phyloP scores from a whole-genome alignment of 108 stramenopile genomes.

The Aurantiochytrium sp. region DNA sequence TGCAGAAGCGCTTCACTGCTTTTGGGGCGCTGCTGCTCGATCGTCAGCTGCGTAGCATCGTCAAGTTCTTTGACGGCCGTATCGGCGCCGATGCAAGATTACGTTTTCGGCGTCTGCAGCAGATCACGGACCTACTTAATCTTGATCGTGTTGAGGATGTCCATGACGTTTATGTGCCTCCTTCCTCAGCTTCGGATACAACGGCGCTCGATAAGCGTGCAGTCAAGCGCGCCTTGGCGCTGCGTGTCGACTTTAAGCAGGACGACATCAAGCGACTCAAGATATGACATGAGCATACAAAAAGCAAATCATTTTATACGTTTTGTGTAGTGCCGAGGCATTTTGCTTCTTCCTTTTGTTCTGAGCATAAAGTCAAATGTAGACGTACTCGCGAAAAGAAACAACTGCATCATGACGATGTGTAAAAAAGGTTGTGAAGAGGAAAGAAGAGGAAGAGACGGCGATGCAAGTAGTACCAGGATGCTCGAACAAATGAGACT shows the following conservation, averaged over 20 bases:
- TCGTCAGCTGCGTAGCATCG: neutral
- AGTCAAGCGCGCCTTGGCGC: conserved; percentile 13
- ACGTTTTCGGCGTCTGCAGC: neutral
- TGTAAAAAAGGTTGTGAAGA: no score
- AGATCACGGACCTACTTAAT: neutral
- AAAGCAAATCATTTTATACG: no score
- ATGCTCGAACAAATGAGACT: no score
- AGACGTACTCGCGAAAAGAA: no score
- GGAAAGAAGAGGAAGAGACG: no score
- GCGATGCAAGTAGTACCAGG: no score
- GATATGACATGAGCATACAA: neutral
- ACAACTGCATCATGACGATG: no score
- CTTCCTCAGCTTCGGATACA: neutral
- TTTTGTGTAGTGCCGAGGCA: no score
- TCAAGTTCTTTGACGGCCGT: neutral
- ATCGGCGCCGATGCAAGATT: neutral
- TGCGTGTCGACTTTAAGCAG: neutral
- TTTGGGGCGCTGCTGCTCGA: conserved; percentile 12
- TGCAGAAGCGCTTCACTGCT: neutral
- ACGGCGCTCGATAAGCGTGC: neutral
- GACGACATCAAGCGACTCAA: conserved; percentile 15
- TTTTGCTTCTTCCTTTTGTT: no score
- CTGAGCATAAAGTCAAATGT: no score
- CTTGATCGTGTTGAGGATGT: neutral
- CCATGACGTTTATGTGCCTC: neutral